Conservation (phyloP, 352 stramenopile genomes). For the Vaucheria bursata region DNA sequence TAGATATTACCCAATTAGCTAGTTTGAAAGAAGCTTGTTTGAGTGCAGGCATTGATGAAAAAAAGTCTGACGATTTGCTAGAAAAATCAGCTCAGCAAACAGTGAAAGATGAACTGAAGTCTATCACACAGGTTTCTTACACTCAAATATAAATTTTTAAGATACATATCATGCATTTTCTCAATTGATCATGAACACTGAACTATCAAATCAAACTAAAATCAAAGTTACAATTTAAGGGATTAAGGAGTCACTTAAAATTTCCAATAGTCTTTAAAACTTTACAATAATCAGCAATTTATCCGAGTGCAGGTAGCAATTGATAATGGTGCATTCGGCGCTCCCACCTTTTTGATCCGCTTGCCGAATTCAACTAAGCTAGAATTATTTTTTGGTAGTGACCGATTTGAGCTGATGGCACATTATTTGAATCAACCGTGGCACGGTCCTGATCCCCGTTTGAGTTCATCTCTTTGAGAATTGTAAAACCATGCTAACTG, state of each 20-base stretch:
- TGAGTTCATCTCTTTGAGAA: background rate
- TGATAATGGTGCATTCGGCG: conserved; percentile 20
- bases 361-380: background rate
- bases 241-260: background rate
- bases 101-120: conserved; percentile 24
- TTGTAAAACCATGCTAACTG: too few relatives aligned
- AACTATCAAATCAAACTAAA: too few relatives aligned
- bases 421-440: conserved; percentile 22
- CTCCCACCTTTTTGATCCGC: conserved; percentile 17
- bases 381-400: conserved; percentile 41
- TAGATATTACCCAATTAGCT: conserved; percentile 12
- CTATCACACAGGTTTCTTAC: conserved; percentile 22
- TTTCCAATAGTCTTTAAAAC: too few relatives aligned
- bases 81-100: conserved; percentile 1
- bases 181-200: too few relatives aligned
- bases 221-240: conserved; percentile 4
- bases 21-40: conserved; percentile 24
- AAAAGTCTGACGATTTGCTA: conserved; percentile 10
- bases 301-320: background rate
- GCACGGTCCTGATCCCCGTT: conserved; percentile 20
- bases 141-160: conserved; percentile 12
- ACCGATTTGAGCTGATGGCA: conserved; percentile 39
- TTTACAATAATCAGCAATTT: background rate
- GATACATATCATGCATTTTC: too few relatives aligned
- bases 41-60: background rate